Percentiles rank a stretch among this genome's conserved stretches.
phyloP scores from a whole-genome alignment of 805 yeast genomes.

The Spathaspora arborariae region DNA sequence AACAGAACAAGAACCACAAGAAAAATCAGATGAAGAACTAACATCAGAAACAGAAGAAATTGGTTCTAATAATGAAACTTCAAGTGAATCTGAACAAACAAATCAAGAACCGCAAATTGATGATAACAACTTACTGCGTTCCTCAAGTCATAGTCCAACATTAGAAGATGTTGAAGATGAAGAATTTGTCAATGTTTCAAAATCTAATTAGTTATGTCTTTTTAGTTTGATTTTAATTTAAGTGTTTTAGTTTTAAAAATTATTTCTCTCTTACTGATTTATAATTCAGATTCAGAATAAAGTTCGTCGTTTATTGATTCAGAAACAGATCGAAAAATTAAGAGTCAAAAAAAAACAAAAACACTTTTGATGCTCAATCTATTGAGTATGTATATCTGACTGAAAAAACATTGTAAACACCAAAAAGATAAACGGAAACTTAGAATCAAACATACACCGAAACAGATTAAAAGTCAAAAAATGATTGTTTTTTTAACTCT shows the following conservation, averaged over 20 bases:
- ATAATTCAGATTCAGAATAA: too few species aligned
- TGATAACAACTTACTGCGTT: not conserved
- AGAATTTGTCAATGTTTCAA: slow-evolving; percentile 10
- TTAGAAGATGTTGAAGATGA: slow-evolving; percentile 32
- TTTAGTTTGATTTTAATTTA: not conserved
- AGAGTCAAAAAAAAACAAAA: too few species aligned
- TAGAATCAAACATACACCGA: too few species aligned
- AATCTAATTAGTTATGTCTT: not conserved
- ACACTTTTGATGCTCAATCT: too few species aligned
- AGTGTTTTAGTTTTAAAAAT: not conserved
- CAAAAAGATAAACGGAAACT: too few species aligned
- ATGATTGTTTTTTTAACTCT: too few species aligned
- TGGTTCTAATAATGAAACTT: not conserved
- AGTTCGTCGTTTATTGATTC: too few species aligned
- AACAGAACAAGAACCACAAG: not conserved
- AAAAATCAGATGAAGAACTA: not conserved
- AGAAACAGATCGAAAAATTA: too few species aligned
- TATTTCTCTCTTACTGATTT: too few species aligned
- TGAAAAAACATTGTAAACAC: too few species aligned
- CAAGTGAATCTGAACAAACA: not conserved
- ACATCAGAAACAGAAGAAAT: slow-evolving; percentile 4
- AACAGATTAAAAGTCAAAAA: too few species aligned
- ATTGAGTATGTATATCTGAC: too few species aligned
- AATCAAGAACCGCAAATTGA: not conserved
- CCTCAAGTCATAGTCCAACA: slow-evolving; percentile 6